Evolutionary conservation across 768 basidiomycete genomes (phyloP).

Genomic region (Lactarius vividus): DNA sequence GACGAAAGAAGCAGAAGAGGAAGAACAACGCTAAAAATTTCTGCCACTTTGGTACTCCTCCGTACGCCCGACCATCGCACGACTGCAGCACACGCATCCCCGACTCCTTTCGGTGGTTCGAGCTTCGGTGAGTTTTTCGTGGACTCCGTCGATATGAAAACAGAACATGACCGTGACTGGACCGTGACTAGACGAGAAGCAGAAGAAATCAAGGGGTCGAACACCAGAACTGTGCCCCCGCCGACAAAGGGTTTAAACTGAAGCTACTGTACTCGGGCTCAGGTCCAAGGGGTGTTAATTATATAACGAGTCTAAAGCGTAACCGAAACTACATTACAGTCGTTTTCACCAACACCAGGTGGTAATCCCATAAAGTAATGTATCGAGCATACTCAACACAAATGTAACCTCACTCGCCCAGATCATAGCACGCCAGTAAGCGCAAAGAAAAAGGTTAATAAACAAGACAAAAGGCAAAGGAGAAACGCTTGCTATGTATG

Average conservation of each 20-base stretch:
- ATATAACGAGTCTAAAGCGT: background rate
- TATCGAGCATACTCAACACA: slow-evolving; percentile 1
- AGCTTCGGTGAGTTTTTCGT: background rate
- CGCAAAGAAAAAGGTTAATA: background rate
- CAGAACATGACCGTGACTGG: background rate
- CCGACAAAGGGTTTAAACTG: too few relatives aligned
- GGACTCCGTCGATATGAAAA: background rate
- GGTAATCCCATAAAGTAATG: slow-evolving; percentile 14
- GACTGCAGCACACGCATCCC: background rate
- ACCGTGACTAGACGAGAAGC: background rate
- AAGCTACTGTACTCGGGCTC: too few relatives aligned
- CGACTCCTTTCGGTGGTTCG: background rate
- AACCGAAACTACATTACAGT: background rate
- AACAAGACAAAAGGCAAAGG: background rate
- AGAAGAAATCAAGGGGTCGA: background rate
- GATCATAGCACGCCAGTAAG: slow-evolving; percentile 4
- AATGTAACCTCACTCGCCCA: background rate
- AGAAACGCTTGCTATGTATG: background rate
- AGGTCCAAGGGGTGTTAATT: too few relatives aligned
- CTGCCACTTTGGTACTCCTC: background rate
- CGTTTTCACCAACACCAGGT: slow-evolving; percentile 6
- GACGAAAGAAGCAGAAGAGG: background rate
- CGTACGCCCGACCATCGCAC: background rate
- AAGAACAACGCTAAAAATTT: background rate
- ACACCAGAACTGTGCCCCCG: background rate